phyloP scores from a whole-genome alignment of 176 grass and related monocot species.

The Rhynchospora tenuis region DNA sequence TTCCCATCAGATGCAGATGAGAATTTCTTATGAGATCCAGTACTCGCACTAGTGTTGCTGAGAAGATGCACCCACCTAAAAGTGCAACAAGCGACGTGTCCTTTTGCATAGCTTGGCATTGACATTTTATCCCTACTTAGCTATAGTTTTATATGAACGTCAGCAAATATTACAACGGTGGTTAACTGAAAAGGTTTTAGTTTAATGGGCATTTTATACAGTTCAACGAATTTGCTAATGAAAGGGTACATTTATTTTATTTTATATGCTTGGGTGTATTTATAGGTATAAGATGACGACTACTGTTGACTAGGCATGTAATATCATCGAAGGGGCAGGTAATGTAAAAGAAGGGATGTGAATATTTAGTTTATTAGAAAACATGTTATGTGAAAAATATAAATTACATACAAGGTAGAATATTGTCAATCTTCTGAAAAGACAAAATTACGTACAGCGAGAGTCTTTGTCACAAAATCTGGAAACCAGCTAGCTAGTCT shows the following conservation, averaged over 20 bases:
- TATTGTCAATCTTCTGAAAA: too few relatives aligned
- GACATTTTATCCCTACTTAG: background rate
- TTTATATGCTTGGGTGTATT: too few relatives aligned
- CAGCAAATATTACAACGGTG: background rate
- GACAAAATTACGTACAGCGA: too few relatives aligned
- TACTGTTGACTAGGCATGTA: too few relatives aligned
- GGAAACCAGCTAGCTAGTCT: background rate
- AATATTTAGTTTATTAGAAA: too few relatives aligned
- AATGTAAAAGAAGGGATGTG: too few relatives aligned
- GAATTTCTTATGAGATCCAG: background rate
- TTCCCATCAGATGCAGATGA: background rate
- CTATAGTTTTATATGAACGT: background rate
- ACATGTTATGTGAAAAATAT: too few relatives aligned
- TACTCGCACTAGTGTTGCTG: background rate
- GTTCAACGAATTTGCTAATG: background rate
- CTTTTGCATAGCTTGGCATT: background rate
- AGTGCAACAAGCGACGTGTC: background rate
- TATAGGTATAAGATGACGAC: too few relatives aligned
- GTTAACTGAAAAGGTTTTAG: background rate
- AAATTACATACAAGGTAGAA: too few relatives aligned
- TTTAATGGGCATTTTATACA: background rate
- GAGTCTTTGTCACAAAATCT: background rate
- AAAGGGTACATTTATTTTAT: too few relatives aligned
- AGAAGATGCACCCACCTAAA: slow-evolving; percentile 1
- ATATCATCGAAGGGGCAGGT: too few relatives aligned